Evolutionary conservation across 2,329 filamentous ascomycete genomes (phyloP).

Genomic region (Teratosphaeria pseudoeucalypti): DNA sequence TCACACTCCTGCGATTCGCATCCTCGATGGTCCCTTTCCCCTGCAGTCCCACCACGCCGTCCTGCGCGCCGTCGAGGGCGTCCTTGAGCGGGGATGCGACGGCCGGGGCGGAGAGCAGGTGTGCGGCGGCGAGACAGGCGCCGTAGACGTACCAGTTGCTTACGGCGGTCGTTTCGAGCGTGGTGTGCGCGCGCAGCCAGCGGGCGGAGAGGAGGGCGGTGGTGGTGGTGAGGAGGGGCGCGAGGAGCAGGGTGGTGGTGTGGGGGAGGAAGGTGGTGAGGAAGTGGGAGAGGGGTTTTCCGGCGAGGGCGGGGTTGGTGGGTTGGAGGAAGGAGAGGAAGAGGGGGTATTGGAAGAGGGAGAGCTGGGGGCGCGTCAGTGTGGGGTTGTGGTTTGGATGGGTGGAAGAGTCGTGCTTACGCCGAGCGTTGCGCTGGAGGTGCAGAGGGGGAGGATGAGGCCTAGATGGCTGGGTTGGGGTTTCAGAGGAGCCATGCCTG

Average conservation of each 20-base stretch:
- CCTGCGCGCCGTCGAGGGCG: conserved; percentile 10
- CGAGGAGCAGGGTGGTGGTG: conserved; percentile 10
- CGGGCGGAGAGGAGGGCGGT: conserved; percentile 13
- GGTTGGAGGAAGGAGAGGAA: conserved; percentile 15
- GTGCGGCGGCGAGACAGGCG: conserved; percentile 14
- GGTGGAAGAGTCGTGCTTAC: not conserved
- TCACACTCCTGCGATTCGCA: conserved; percentile 16
- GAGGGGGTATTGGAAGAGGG: conserved; percentile 20
- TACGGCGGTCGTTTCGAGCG: conserved; percentile 18
- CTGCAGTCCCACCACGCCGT: conserved; percentile 3
- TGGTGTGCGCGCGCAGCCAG: conserved; percentile 17
- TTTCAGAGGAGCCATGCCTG: conserved; percentile 15
- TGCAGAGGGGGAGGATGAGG: conserved; percentile 21
- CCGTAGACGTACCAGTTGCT: conserved; percentile 20
- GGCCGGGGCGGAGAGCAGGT: conserved; percentile 16
- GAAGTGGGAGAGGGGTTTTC: conserved; percentile 18
- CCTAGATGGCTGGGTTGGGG: conserved; percentile 18
- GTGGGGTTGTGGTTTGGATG: not conserved
- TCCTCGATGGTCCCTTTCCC: conserved; percentile 10
- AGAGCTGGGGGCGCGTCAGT: conserved; percentile 2
- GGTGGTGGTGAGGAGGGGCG: conserved; percentile 11
- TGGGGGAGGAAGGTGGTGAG: conserved; percentile 16
- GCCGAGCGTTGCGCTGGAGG: conserved; percentile 21
- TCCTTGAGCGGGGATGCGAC: conserved; percentile 13
- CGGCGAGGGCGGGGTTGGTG: conserved; percentile 10